Conservation (phyloP, 345 rosid species). For the Garcia nutans region DNA sequence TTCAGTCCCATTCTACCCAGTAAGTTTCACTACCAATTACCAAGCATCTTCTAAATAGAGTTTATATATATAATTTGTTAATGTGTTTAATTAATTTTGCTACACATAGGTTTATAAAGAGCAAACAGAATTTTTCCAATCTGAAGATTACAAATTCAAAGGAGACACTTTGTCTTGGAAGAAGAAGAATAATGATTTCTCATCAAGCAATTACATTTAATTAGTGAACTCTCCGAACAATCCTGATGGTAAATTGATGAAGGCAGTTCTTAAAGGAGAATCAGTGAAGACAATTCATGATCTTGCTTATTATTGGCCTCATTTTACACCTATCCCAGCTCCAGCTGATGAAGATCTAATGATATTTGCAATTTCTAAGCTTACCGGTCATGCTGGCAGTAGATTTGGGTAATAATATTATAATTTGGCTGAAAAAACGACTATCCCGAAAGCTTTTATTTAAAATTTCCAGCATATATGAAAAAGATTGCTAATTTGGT, state of each 20-base stretch:
- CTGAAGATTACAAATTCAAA: constrained; percentile 14
- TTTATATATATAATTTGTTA: no score
- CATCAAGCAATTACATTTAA: constrained; percentile 5
- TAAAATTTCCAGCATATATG: neutral
- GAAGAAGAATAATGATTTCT: neutral
- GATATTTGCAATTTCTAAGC: constrained; percentile 25
- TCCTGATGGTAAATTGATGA: constrained; percentile 26
- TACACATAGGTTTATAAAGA: constrained; percentile 14
- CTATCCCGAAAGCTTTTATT: no score
- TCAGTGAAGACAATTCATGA: constrained; percentile 22
- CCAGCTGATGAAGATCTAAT: constrained; percentile 20
- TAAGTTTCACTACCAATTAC: neutral
- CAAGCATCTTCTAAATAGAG: neutral
- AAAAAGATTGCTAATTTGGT: no score
- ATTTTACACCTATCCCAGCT: constrained; percentile 24
- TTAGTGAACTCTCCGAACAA: constrained; percentile 26
- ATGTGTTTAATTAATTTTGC: no score
- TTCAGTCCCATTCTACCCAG: constrained; percentile 24
- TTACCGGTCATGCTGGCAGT: constrained; percentile 30
- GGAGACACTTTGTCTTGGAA: constrained; percentile 19
- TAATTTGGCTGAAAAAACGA: no score
- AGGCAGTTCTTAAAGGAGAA: constrained; percentile 19
- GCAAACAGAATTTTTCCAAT: constrained; percentile 22
- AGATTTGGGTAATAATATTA: constrained; percentile 14
- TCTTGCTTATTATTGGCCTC: constrained; percentile 34